Conservation (phyloP, 257 asterid species). For the Jaltomata sinuosa region DNA sequence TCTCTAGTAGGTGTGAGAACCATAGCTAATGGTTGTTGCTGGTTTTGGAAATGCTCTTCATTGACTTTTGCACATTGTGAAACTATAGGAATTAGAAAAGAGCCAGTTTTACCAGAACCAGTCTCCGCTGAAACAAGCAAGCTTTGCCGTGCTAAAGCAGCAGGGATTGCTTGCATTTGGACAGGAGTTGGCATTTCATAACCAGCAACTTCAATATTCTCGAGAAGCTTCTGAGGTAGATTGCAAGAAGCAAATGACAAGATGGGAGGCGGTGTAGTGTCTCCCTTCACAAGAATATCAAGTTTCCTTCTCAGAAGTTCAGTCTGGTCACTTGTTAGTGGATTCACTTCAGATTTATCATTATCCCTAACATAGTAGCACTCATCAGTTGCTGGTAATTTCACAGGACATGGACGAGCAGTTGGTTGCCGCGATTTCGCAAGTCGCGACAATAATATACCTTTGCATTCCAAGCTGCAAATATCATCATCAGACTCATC, state of each 20-base stretch:
- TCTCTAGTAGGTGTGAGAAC: slow-evolving; percentile 90
- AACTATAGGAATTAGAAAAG: slow-evolving; percentile 71
- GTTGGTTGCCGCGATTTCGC: slow-evolving; percentile 23
- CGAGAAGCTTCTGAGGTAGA: slow-evolving; percentile 68
- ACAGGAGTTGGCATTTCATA: slow-evolving; percentile 92
- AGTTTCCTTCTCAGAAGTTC: slow-evolving; percentile 50
- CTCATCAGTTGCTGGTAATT: slow-evolving; percentile 56
- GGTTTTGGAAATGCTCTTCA: slow-evolving; percentile 11
- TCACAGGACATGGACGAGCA: slow-evolving; percentile 23
- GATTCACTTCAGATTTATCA: slow-evolving; percentile 11
- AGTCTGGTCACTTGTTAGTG: slow-evolving; percentile 25
- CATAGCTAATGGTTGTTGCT: slow-evolving; percentile 60
- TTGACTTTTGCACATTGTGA: slow-evolving; percentile 42
- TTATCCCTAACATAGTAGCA: slow-evolving; percentile 69
- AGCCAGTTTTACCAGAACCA: slow-evolving; percentile 87
- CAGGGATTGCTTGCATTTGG: slow-evolving; percentile 94
- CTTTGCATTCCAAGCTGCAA: slow-evolving; percentile 84
- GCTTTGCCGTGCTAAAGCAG: slow-evolving; percentile 62
- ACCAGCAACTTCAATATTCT: slow-evolving; percentile 67
- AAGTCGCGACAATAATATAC: slow-evolving; percentile 33
- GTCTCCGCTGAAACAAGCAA: slow-evolving; percentile 87
- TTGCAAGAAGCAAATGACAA: slow-evolving; percentile 66
- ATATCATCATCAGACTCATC: slow-evolving; percentile 84
- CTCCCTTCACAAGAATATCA: slow-evolving; percentile 55
- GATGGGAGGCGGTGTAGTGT: slow-evolving; percentile 41